Conservation (phyloP, 371 early-diverging fungal species). For the Circinella umbellata region DNA sequence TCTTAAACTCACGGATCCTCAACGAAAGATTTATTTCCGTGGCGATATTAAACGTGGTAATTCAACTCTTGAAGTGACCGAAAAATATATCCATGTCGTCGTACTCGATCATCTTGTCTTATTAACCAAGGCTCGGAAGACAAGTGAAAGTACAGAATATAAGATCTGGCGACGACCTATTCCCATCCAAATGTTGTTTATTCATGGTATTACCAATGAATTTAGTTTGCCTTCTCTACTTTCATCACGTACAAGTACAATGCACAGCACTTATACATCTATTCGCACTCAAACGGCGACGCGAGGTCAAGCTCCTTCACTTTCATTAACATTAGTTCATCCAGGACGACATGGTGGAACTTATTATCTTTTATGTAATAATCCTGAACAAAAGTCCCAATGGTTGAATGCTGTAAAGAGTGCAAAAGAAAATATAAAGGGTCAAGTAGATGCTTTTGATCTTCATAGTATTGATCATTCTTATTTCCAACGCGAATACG, state of each 20-base stretch:
- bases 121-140: constrained; percentile 64
- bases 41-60: constrained; percentile 70
- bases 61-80: constrained; percentile 57
- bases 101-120: constrained; percentile 85
- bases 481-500: constrained; percentile 11
- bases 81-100: constrained; percentile 67
- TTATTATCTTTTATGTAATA: constrained; percentile 16
- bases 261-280: constrained; percentile 3
- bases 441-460: constrained; percentile 58
- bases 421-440: constrained; percentile 46
- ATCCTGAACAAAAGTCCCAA: constrained; percentile 64
- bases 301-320: constrained; percentile 1
- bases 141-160: constrained; percentile 44
- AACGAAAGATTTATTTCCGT: constrained; percentile 72
- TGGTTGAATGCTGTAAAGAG: constrained; percentile 80
- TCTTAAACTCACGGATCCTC: constrained; percentile 69
- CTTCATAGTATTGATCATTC: constrained; percentile 33
- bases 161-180: constrained; percentile 63
- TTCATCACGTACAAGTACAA: constrained; percentile 8
- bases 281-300: constrained; percentile 1
- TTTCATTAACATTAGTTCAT: constrained; percentile 19
- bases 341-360: constrained; percentile 26
- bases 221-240: constrained; percentile 16
- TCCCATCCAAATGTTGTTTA: constrained; percentile 54
- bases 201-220: constrained; percentile 14